These are phyloP conservation scores for Dalbergia cochinchinensis DNA, from an alignment of 306 rosid species.

Conservation along the genomic window DNA sequence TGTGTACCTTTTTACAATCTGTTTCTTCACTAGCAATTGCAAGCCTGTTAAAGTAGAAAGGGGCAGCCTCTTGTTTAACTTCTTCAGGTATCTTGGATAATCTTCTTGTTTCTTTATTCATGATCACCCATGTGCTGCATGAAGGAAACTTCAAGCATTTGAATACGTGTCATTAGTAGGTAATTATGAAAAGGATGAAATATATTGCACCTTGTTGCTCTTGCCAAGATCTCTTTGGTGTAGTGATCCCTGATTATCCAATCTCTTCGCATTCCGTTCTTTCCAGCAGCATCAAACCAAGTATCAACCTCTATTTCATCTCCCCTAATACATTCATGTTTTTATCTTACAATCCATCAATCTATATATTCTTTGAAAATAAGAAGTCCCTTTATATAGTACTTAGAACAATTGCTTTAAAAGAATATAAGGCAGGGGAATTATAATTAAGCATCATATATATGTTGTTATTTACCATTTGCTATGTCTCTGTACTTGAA, in stretches of 20 bases:
- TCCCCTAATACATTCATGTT: slow-evolving; percentile 71
- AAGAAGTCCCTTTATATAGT: too few species aligned
- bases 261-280: slow-evolving; percentile 95
- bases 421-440: neutral
- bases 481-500: slow-evolving; percentile 90
- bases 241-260: slow-evolving; percentile 87
- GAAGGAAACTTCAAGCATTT: too few species aligned
- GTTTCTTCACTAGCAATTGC: slow-evolving; percentile 61
- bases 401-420: too few species aligned
- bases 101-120: slow-evolving; percentile 94
- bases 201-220: slow-evolving; percentile 78
- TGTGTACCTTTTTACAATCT: slow-evolving; percentile 75
- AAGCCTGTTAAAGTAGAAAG: slow-evolving; percentile 71
- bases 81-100: slow-evolving; percentile 79
- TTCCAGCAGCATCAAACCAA: slow-evolving; percentile 94
- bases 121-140: slow-evolving; percentile 92
- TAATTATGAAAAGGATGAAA: neutral
- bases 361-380: neutral
- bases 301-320: slow-evolving; percentile 91
- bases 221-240: slow-evolving; percentile 74
- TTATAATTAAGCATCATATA: neutral
- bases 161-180: neutral
- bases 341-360: neutral
- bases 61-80: slow-evolving; percentile 76
- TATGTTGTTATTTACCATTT: slow-evolving; percentile 59